A percentile compares a stretch with the other conserved stretches of the same genome.
Conservation (phyloP, 1,284 basidiomycete species). For the Coriolopsis trogii region DNA sequence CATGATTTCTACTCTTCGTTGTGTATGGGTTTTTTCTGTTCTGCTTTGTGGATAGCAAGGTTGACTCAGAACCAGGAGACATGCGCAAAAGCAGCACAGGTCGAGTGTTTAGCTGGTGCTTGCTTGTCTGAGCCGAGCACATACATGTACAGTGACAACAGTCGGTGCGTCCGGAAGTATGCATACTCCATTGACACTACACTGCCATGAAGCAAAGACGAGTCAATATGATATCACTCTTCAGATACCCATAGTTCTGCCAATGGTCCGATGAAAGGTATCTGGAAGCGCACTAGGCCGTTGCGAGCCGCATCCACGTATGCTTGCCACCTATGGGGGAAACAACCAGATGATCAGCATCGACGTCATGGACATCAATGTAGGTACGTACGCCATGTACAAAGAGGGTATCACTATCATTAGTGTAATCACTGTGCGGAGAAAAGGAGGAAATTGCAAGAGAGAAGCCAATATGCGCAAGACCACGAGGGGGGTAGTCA, state of each 20-base stretch:
- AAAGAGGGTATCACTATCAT: constrained; percentile 43
- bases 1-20: too few relatives aligned
- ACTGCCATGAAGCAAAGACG: too few relatives aligned
- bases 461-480: constrained; percentile 62
- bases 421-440: constrained; percentile 50
- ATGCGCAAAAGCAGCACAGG: too few relatives aligned
- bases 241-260: constrained; percentile 78
- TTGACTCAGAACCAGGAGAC: too few relatives aligned
- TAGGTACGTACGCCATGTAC: constrained; percentile 59
- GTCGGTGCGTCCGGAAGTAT: too few relatives aligned
- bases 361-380: not conserved
- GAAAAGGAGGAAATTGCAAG: constrained; percentile 50
- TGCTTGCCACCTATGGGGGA: constrained; percentile 63
- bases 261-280: constrained; percentile 69
- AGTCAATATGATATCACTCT: constrained; percentile 43
- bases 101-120: too few relatives aligned
- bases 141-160: not conserved
- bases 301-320: constrained; percentile 64
- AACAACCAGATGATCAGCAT: not conserved
- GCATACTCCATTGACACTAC: too few relatives aligned
- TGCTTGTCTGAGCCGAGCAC: too few relatives aligned
- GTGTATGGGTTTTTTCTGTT: too few relatives aligned
- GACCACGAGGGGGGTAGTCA: constrained; percentile 67
- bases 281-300: constrained; percentile 58
- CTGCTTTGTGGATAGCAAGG: too few relatives aligned